Evolutionary conservation across 2,329 filamentous ascomycete species (phyloP).

Genomic region (Penicillium concentricum): DNA sequence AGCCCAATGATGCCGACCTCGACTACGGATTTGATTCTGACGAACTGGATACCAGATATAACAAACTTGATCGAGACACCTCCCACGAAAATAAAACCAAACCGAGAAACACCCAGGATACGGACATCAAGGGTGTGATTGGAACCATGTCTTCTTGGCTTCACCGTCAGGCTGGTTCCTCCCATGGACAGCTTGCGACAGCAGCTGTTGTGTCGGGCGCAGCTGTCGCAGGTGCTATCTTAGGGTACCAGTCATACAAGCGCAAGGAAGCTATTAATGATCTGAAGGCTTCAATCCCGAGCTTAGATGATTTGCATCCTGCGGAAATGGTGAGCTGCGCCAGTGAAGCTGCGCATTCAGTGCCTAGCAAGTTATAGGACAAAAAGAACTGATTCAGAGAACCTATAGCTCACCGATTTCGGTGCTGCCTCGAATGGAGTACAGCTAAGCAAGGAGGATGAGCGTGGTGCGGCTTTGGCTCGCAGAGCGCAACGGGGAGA

Average conservation of each 20-base stretch:
- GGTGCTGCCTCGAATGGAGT: conserved; percentile 39
- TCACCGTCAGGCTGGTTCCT: conserved; percentile 42
- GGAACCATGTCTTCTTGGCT: conserved; percentile 46
- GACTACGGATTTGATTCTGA: conserved; percentile 30
- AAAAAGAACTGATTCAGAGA: conserved; percentile 35
- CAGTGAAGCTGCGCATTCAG: background rate
- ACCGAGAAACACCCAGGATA: background rate
- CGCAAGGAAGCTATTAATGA: conserved; percentile 56
- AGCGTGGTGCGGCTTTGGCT: conserved; percentile 58
- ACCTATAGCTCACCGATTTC: conserved; percentile 52
- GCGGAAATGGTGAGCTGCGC: conserved; percentile 47
- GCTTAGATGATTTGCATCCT: conserved; percentile 51
- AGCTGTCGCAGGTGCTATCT: conserved; percentile 51
- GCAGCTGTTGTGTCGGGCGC: conserved; percentile 46
- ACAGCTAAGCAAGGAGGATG: conserved; percentile 53
- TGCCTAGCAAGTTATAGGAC: background rate
- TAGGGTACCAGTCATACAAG: conserved; percentile 57
- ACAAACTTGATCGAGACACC: conserved; percentile 14
- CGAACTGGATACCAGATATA: conserved; percentile 22
- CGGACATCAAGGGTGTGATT: conserved; percentile 13
- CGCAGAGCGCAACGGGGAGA: conserved; percentile 61
- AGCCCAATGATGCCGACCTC: conserved; percentile 21
- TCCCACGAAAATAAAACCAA: conserved; percentile 6
- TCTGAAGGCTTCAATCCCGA: conserved; percentile 62
- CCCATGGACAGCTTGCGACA: conserved; percentile 43